phyloP scores from a whole-genome alignment of 306 rosid species.

The Potentilla sterilis region DNA sequence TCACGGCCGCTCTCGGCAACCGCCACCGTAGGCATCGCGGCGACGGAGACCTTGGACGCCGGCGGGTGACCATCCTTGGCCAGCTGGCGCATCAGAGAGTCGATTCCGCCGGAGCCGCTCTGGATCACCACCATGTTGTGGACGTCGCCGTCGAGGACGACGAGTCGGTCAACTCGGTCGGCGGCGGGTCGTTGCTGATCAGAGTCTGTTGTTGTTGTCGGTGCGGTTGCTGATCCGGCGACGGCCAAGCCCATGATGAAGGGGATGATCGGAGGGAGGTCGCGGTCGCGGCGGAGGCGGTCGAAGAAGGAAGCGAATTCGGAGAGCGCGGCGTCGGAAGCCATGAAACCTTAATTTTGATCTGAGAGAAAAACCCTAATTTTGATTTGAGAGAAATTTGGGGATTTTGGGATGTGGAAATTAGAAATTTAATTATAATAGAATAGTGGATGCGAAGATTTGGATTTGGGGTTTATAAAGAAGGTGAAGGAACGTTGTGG shows the following conservation, averaged over 20 bases:
- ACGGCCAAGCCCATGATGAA: conserved; percentile 51
- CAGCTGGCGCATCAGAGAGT: conserved; percentile 43
- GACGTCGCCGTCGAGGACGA: conserved; percentile 57
- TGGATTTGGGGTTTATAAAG: neutral
- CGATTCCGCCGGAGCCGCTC: conserved; percentile 45
- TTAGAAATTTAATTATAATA: too few relatives aligned
- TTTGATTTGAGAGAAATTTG: neutral
- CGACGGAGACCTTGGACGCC: conserved; percentile 70
- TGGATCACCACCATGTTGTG: conserved; percentile 63
- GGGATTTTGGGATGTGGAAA: too few relatives aligned
- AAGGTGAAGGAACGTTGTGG: conserved; percentile 40
- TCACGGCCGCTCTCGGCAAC: conserved; percentile 40
- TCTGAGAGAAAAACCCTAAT: neutral
- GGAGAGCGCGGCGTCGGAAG: conserved; percentile 44
- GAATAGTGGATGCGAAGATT: accelerated
- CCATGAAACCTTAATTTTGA: conserved; percentile 35
- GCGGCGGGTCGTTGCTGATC: conserved; percentile 26
- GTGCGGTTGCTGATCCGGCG: neutral
- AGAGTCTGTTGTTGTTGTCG: conserved; percentile 5
- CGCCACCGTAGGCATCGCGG: conserved; percentile 46
- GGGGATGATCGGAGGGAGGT: conserved; percentile 54
- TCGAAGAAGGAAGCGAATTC: conserved; percentile 47
- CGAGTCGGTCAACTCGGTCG: conserved; percentile 34
- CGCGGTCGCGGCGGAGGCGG: conserved; percentile 40
- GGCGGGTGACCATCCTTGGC: conserved; percentile 63